Base-by-base conservation (phyloP, 1,284 basidiomycete genomes). In the Sanghuangporus baumii region DNA sequence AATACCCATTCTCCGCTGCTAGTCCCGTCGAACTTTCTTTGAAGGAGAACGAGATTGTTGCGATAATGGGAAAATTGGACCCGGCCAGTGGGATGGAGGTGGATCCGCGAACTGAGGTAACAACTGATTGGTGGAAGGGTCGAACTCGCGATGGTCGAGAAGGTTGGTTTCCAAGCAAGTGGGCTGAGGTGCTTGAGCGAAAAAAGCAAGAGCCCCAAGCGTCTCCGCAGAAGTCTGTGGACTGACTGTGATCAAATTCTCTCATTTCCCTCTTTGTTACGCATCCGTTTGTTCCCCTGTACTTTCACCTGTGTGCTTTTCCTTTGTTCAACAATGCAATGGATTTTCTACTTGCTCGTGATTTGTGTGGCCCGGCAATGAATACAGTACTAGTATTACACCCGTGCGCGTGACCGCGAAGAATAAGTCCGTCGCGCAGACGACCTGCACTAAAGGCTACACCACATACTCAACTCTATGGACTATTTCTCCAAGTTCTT, bases 151-250 rank as follows among this genome's bases (percentile, higher is more conserved):
- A 99, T 69, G 97, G 96, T 0, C 82, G 90, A 66, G 89, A 94
- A 68, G 96, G 96, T 0, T 99, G 95, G 95, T 98, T 99, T 83
- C 96, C 96, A 1, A 86, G 82, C 67, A 96, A 92, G 69, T 96
- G 89, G 83, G 93, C 94, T 4, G 84, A 93, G 73, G 78, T 91
- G 5, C 70, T 92, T 62, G 85, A 88, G 72, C 75, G 79, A 69
- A 79, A 74, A 66, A 68, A 74, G 67, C 73, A 72, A 11, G 69
- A 68, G 37, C 66, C 65, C 2, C 78, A 80, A 66, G 67, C 46
- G 56, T 26, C 51, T 20, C 59, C 63, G 7, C 55, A 63, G 37
- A 78, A 78, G 69, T 79, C 76, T 66, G 70, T 78, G 6, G 79
- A 80, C 57, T 82, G 71, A 74, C 36, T 7, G 26, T 55, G 57